Percentiles rank a stretch among this genome's conserved stretches.
Conservation (phyloP, 2,329 filamentous ascomycete species). For the Phialocephala subalpina region DNA sequence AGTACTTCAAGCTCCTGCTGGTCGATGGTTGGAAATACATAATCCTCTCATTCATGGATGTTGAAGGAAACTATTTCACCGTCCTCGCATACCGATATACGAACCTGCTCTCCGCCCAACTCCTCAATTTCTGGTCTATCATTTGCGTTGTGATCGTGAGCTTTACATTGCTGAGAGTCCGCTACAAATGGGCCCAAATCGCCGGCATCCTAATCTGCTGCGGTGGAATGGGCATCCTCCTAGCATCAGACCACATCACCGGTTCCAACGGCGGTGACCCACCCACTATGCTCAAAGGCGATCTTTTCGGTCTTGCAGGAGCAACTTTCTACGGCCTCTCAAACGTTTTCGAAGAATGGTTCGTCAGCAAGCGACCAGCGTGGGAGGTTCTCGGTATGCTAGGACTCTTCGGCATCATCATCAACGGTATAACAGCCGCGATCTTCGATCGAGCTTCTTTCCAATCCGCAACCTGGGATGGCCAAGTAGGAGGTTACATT, state of each 20-base stretch:
- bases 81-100: constrained; percentile 83
- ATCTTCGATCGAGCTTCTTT: constrained; percentile 90
- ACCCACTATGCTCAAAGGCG: constrained; percentile 83
- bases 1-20: constrained; percentile 69
- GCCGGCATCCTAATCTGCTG: constrained; percentile 88
- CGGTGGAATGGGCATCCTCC: constrained; percentile 85
- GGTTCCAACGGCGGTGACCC: constrained; percentile 73
- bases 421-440: constrained; percentile 89
- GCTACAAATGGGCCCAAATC: constrained; percentile 89
- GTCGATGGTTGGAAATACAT: constrained; percentile 92
- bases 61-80: constrained; percentile 97
- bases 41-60: constrained; percentile 91
- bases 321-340: constrained; percentile 90
- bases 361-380: constrained; percentile 84
- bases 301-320: constrained; percentile 88
- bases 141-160: constrained; percentile 89
- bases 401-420: constrained; percentile 85
- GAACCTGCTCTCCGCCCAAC: constrained; percentile 62
- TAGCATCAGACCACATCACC: constrained; percentile 87
- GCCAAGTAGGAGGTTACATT: constrained; percentile 79
- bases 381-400: constrained; percentile 96
- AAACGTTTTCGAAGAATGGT: constrained; percentile 94
- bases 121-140: constrained; percentile 99
- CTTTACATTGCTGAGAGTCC: constrained; percentile 82
- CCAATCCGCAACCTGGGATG: constrained; percentile 68